Evolutionary conservation across 1,139 yeast genomes (phyloP), one percentile per base, ranked within the genome.

Genomic region (Nakaseomyces sp.): DNA sequence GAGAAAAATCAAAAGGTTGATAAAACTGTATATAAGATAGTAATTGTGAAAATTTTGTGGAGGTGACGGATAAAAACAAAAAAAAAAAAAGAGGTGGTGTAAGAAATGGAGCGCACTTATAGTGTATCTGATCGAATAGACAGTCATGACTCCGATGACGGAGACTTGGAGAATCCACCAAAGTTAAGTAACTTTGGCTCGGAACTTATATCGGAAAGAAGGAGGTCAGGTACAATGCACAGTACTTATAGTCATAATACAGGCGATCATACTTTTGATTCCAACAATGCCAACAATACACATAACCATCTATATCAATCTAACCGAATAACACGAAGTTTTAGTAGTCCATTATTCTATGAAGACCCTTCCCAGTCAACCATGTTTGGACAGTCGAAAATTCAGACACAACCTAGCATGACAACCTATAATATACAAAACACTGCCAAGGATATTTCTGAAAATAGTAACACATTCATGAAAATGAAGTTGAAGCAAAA

Each of bases 141-240:
- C 18, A 35, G 17, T 12, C 28, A 20, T 5, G 38, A 56, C 40
- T 52, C 56, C 12, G 60, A 56, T 37, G 63, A 58, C 42, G 64
- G 58, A 30, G 52, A 56, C 31, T 37, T 54, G 19, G 43, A 51
- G 24, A 56, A 54, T 1, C 59, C 61, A 5, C 64, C 64, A 12
- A 52, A 54, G 33, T 42, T 60, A 28, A 60, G 64, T 40, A 49
- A 57, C 42, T 60, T 56, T 48, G 63, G 61, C 4, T 57, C 62
- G 9, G 63, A 61, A 5, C 44, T 58, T 40, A 44, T 59, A 9
- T 50, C 52, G 15, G 57, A 49, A 12, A 37, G 45, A 44, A 15
- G 28, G 8, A 25, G 26, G 16, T 30, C 38, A 20, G 18, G 18
- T 22, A 35, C 26, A 8, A n/a, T 20, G n/a, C 28, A 20, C 3